Percentiles rank a stretch among this genome's conserved stretches.
Evolutionary conservation across 2,329 filamentous ascomycete genomes (phyloP).

Genomic region (Didymella pomorum): DNA sequence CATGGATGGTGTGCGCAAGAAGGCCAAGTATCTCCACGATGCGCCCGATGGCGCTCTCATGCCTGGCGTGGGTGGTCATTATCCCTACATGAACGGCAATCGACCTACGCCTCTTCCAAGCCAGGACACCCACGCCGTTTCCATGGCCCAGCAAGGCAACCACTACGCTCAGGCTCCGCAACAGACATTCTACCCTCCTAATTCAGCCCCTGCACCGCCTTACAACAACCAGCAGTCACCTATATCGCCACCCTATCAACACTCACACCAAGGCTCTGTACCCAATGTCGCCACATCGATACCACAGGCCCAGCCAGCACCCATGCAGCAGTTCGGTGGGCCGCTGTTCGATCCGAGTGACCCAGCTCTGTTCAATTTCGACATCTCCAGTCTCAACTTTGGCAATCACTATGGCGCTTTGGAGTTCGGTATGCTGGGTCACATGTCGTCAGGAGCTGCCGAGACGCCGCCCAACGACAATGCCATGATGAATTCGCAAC

Average conservation of each 20-base stretch:
- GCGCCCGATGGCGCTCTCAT: slow-evolving; percentile 87
- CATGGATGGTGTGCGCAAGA: slow-evolving; percentile 96
- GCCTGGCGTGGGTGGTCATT: slow-evolving; percentile 80
- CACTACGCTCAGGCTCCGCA: slow-evolving; percentile 55
- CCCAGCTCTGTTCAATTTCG: slow-evolving; percentile 92
- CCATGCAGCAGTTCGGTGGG: slow-evolving; percentile 58
- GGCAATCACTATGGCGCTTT: slow-evolving; percentile 94
- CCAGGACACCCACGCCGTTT: slow-evolving; percentile 35
- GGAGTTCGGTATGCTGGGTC: slow-evolving; percentile 94
- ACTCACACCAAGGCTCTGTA: slow-evolving; percentile 57
- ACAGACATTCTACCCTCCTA: slow-evolving; percentile 52
- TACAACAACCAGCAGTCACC: slow-evolving; percentile 78
- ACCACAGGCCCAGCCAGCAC: slow-evolving; percentile 49
- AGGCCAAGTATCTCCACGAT: slow-evolving; percentile 98
- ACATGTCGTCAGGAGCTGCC: slow-evolving; percentile 92
- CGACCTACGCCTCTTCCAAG: slow-evolving; percentile 49
- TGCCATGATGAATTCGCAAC: slow-evolving; percentile 45
- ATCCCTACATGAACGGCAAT: slow-evolving; percentile 62
- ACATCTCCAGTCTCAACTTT: slow-evolving; percentile 92
- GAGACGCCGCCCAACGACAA: slow-evolving; percentile 76
- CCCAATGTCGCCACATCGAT: slow-evolving; percentile 59
- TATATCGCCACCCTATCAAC: slow-evolving; percentile 75
- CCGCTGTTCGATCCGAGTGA: slow-evolving; percentile 88
- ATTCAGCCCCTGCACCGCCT: slow-evolving; percentile 48
- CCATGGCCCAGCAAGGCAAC: slow-evolving; percentile 47